Evolutionary conservation across 345 rosid species (phyloP).

Genomic region (Populus nigra): DNA sequence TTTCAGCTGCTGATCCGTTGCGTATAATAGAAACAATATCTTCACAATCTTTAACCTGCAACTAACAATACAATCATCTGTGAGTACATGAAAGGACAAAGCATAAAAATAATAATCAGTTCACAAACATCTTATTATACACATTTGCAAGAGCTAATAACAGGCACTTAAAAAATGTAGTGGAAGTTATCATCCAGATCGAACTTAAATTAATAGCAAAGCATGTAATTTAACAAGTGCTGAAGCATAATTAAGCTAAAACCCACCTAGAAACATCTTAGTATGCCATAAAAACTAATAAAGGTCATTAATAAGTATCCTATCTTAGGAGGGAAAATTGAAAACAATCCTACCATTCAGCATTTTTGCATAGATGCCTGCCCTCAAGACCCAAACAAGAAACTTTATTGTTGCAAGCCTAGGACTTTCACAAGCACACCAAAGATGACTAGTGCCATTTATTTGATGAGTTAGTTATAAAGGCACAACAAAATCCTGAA

Average conservation of each 20-base stretch:
- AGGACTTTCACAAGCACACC: background rate
- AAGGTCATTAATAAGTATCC: background rate
- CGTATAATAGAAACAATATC: constrained; percentile 78
- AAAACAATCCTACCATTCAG: background rate
- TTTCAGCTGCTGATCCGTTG: constrained; percentile 95
- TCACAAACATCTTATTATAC: background rate
- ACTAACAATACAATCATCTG: background rate
- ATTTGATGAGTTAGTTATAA: background rate
- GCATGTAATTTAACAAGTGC: background rate
- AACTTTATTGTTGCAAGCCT: background rate
- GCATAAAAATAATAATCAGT: background rate
- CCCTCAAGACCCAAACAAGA: background rate
- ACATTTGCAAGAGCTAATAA: constrained; percentile 6
- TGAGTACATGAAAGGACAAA: constrained; percentile 11
- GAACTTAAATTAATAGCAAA: background rate
- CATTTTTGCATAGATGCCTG: background rate
- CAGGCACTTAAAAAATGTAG: background rate
- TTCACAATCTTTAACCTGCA: constrained; percentile 77
- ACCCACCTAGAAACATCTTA: background rate
- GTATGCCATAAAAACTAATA: background rate
- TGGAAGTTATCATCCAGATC: background rate
- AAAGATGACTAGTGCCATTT: background rate
- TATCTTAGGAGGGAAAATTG: background rate
- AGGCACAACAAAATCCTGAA: background rate
- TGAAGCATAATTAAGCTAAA: background rate